A percentile compares a stretch with the other conserved stretches of the same genome.
phyloP scores from a whole-genome alignment of 495 filamentous ascomycete genomes.

The Penicillium bialowiezense region DNA sequence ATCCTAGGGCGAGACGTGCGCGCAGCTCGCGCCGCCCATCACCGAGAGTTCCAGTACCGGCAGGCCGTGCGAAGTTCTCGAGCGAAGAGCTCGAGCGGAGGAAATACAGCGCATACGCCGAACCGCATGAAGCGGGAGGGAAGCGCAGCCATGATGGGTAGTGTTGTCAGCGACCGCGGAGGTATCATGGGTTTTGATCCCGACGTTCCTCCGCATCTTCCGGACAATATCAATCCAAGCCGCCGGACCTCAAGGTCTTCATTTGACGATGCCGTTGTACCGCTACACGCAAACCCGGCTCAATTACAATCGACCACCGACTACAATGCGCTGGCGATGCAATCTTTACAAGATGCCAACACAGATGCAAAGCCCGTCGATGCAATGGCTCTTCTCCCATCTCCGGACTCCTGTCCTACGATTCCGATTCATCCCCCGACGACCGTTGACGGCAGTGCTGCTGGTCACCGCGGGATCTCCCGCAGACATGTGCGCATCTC shows the following conservation, averaged over 20 bases:
- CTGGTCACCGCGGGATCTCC: slow-evolving; percentile 67
- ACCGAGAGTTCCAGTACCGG: slow-evolving; percentile 44
- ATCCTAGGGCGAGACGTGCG: slow-evolving; percentile 64
- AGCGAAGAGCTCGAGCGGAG: slow-evolving; percentile 47
- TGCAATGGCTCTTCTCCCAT: slow-evolving; percentile 42
- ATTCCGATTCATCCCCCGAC: slow-evolving; percentile 78
- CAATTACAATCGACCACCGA: slow-evolving; percentile 42
- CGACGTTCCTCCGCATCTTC: slow-evolving; percentile 42
- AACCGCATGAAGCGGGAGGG: slow-evolving; percentile 46
- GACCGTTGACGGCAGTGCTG: slow-evolving; percentile 60
- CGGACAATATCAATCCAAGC: slow-evolving; percentile 35
- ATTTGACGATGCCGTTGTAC: slow-evolving; percentile 33
- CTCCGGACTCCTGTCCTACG: slow-evolving; percentile 63
- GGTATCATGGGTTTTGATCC: slow-evolving; percentile 58
- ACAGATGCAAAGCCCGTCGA: slow-evolving; percentile 40
- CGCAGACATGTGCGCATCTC: slow-evolving; percentile 79
- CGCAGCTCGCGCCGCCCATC: slow-evolving; percentile 50
- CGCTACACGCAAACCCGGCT: slow-evolving; percentile 42
- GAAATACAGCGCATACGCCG: slow-evolving; percentile 46
- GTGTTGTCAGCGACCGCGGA: slow-evolving; percentile 57
- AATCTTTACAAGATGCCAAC: slow-evolving; percentile 40
- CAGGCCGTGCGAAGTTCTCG: slow-evolving; percentile 40
- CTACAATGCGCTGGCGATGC: slow-evolving; percentile 48
- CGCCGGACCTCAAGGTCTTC: slow-evolving; percentile 51
- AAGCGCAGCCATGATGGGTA: slow-evolving; percentile 44